Percentiles rank a stretch among this genome's conserved stretches.
Conservation (phyloP, 768 basidiomycete species). For the Mrakia blollopis region DNA sequence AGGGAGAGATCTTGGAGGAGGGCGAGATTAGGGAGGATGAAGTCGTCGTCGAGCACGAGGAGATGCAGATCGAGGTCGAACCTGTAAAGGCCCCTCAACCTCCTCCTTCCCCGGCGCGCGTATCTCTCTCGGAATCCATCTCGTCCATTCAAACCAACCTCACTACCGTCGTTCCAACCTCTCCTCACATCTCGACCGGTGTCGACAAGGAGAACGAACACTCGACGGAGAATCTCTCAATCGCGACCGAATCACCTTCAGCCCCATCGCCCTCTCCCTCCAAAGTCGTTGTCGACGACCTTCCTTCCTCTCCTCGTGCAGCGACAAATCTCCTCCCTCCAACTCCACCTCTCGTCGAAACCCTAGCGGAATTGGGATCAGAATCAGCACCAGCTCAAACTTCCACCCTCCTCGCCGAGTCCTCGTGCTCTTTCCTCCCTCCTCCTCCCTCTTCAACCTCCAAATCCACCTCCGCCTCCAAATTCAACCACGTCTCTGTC, state of each 20-base stretch:
- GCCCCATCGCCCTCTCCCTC: background rate
- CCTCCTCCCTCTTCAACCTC: background rate
- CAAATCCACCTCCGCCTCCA: background rate
- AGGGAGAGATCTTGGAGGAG: constrained; percentile 2
- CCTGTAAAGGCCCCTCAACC: background rate
- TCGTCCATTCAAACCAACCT: background rate
- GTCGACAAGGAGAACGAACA: background rate
- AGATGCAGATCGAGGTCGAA: background rate
- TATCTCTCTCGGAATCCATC: background rate
- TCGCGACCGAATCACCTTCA: background rate
- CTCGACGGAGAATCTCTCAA: too few relatives aligned
- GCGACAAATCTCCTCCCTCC: background rate
- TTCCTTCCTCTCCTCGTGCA: background rate
- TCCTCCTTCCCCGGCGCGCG: background rate
- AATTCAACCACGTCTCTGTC: background rate
- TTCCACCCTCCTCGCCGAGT: background rate
- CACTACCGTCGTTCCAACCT: background rate
- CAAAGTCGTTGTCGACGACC: background rate
- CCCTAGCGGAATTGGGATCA: too few relatives aligned
- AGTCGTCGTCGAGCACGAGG: background rate
- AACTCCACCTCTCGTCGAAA: too few relatives aligned
- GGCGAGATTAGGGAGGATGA: background rate
- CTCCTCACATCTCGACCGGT: background rate
- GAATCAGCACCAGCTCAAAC: too few relatives aligned
- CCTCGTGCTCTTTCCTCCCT: background rate